These are phyloP conservation scores for Hyphodiscus sp. DNA, from an alignment of 2,329 filamentous ascomycete genomes.

Conservation along the genomic window DNA sequence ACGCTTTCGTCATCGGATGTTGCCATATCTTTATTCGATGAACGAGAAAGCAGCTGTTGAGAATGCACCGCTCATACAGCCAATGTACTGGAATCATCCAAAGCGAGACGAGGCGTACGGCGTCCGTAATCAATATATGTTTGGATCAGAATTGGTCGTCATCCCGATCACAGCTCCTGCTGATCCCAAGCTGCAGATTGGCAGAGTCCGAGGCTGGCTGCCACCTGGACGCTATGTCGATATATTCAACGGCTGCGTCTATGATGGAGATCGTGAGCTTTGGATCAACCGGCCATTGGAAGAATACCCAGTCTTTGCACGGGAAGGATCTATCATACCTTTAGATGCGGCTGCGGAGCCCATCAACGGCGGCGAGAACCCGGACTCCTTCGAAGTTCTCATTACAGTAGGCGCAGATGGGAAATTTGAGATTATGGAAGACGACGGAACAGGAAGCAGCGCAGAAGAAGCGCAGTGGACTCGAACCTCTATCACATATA, in stretches of 20 bases:
- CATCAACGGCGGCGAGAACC: conserved; percentile 42
- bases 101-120: conserved; percentile 46
- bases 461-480: conserved; percentile 1
- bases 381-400: conserved; percentile 41
- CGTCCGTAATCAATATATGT: conserved; percentile 52
- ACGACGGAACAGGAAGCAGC: conserved; percentile 22
- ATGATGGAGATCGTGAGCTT: conserved; percentile 49
- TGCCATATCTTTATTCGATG: conserved; percentile 55
- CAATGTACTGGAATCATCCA: conserved; percentile 57
- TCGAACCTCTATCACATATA: conserved; percentile 8
- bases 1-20: conserved; percentile 46
- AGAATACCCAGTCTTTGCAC: conserved; percentile 46
- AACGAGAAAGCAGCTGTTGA: conserved; percentile 40
- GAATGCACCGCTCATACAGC: conserved; percentile 49
- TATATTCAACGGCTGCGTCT: conserved; percentile 50
- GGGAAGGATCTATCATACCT: conserved; percentile 51
- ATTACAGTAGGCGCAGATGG: conserved; percentile 43
- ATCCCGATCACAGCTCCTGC: conserved; percentile 48
- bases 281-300: conserved; percentile 44
- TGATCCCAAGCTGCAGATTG: conserved; percentile 40
- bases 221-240: conserved; percentile 48
- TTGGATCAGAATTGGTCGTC: conserved; percentile 50
- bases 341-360: conserved; percentile 40
- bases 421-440: conserved; percentile 43
- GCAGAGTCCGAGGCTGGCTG: conserved; percentile 47